Conservation (phyloP, 208 protist species). For the Crithidia thermophila region DNA sequence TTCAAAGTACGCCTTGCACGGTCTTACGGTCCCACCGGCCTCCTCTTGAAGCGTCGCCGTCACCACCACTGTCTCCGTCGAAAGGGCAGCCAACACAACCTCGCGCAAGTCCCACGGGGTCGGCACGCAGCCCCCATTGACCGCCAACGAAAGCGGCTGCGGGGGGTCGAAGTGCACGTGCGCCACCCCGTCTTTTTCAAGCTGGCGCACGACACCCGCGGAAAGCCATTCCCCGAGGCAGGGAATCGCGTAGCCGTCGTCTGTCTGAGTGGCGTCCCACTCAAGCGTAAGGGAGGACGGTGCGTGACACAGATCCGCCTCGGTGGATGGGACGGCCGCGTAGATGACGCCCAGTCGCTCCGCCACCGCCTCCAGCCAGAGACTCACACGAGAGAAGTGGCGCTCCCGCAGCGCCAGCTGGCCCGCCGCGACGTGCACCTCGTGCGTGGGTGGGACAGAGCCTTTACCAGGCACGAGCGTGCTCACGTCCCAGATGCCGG, state of each 20-base stretch:
- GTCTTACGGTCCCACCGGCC: neutral
- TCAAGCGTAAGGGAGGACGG: neutral
- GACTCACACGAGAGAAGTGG: neutral
- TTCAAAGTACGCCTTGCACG: constrained; percentile 43
- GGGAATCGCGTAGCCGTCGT: constrained; percentile 7
- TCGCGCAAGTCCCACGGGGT: constrained; percentile 30
- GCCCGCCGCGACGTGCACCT: constrained; percentile 9
- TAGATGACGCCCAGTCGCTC: constrained; percentile 21
- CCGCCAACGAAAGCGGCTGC: constrained; percentile 19
- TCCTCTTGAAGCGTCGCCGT: constrained; percentile 16
- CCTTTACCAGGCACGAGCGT: constrained; percentile 29
- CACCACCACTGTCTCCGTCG: constrained; percentile 22
- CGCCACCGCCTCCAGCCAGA: constrained; percentile 6
- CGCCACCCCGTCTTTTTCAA: constrained; percentile 4
- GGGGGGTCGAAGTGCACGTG: constrained; percentile 19
- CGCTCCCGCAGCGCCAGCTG: constrained; percentile 10
- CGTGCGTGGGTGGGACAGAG: constrained; percentile 18
- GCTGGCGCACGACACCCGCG: neutral
- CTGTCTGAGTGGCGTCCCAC: neutral
- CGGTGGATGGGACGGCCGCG: constrained; percentile 13
- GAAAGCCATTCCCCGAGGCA: constrained; percentile 9
- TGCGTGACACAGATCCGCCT: constrained; percentile 15
- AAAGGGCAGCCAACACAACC: constrained; percentile 22
- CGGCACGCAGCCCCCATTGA: constrained; percentile 22
- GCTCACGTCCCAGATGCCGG: constrained; percentile 30